Conservation (phyloP, 2,329 filamentous ascomycete species). For the Myrmaecium sp. region DNA sequence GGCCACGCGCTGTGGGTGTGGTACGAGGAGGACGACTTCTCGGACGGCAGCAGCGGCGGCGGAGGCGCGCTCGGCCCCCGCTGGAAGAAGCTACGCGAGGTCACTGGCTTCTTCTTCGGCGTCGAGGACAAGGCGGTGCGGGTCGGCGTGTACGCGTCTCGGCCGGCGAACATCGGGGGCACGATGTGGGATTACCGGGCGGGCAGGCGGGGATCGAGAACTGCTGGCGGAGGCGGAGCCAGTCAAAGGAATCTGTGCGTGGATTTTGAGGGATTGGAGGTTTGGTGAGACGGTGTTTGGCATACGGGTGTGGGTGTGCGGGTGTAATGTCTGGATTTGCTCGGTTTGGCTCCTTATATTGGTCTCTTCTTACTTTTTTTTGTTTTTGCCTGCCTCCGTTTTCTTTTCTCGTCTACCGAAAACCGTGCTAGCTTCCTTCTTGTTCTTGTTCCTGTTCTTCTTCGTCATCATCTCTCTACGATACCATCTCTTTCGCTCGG, state of each 20-base stretch:
- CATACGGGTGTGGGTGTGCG: not conserved
- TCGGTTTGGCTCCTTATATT: not conserved
- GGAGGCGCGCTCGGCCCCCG: not conserved
- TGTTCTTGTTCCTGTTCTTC: conserved; percentile 1
- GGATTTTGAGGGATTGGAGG: conserved; percentile 25
- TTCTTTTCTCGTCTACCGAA: conserved; percentile 2
- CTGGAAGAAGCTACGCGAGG: conserved; percentile 42
- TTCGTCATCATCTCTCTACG: not conserved
- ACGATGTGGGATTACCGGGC: conserved; percentile 17
- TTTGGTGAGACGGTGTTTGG: conserved; percentile 10
- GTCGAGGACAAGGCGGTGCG: conserved; percentile 41
- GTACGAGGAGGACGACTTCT: too few species aligned
- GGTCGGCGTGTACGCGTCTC: conserved; percentile 41
- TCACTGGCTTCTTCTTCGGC: conserved; percentile 45
- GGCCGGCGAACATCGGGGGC: conserved; percentile 32
- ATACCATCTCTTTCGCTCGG: too few species aligned
- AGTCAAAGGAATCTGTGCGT: conserved; percentile 20
- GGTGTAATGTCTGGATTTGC: not conserved
- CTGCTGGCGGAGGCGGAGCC: conserved; percentile 10
- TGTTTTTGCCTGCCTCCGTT: not conserved
- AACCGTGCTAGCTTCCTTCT: conserved; percentile 1
- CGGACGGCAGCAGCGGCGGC: conserved; percentile 11
- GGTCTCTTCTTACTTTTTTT: not conserved
- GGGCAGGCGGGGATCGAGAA: too few species aligned
- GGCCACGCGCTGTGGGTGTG: conserved; percentile 40